phyloP scores from a whole-genome alignment of 2,329 filamentous ascomycete genomes.

The Corniculantispora saksenae region DNA sequence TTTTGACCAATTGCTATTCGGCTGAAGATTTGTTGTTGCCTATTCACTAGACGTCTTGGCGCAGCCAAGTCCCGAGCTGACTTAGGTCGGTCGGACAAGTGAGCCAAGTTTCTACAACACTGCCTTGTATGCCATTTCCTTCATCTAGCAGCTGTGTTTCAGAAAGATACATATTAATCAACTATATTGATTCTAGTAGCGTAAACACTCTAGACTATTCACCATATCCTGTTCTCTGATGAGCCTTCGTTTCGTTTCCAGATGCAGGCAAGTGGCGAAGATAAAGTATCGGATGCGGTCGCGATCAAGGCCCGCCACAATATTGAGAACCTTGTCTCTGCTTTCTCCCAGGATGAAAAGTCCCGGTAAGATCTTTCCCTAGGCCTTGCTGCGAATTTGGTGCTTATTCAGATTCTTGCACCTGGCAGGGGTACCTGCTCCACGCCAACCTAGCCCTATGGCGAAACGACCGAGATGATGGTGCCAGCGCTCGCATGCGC shows the following conservation, averaged over 20 bases:
- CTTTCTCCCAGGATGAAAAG: background rate
- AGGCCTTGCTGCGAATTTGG: background rate
- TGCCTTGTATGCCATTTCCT: background rate
- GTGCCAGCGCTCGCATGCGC: background rate
- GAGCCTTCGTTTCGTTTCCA: no score
- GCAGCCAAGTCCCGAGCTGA: background rate
- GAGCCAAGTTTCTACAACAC: background rate
- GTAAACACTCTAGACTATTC: no score
- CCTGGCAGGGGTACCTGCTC: background rate
- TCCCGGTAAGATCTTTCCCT: background rate
- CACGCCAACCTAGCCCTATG: background rate
- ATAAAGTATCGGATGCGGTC: no score
- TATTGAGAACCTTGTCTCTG: background rate
- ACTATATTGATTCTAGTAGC: no score
- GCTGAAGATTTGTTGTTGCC: background rate
- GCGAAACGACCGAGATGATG: constrained; percentile 5
- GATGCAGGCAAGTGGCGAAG: no score
- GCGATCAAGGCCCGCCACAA: background rate
- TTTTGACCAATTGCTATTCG: background rate
- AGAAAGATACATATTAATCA: background rate
- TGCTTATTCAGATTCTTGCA: constrained; percentile 5
- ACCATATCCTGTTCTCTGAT: background rate
- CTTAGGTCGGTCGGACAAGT: background rate
- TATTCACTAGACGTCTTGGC: background rate
- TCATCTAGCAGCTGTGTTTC: background rate